Percentiles rank a stretch among this genome's conserved stretches.
Evolutionary conservation across 257 asterid genomes (phyloP).

Genomic region (Echites panduratus): DNA sequence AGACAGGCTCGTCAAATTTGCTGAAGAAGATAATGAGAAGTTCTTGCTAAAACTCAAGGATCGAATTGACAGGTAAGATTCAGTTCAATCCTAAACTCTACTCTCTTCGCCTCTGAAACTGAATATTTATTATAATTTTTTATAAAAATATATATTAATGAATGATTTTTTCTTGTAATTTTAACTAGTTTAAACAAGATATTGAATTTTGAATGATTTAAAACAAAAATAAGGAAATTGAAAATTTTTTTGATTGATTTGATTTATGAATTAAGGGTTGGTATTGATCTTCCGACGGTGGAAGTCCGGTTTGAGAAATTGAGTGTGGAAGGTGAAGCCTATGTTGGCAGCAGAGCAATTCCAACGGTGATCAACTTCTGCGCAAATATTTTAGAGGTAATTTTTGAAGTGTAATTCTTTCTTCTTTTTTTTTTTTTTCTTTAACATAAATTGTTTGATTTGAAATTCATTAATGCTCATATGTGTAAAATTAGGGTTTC

Average conservation of each 20-base stretch:
- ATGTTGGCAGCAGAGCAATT: constrained; percentile 77
- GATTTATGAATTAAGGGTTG: constrained; percentile 42
- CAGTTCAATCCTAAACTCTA: no score
- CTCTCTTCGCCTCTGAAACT: no score
- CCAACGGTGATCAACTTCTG: constrained; percentile 70
- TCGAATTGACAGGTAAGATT: constrained; percentile 35
- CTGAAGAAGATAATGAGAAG: constrained; percentile 33
- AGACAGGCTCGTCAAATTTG: constrained; percentile 27
- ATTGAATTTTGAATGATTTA: no score
- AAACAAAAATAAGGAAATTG: no score
- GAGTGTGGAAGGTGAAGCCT: constrained; percentile 72
- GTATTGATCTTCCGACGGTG: constrained; percentile 65
- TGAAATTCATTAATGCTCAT: not conserved
- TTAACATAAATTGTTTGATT: not conserved
- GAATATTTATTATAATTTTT: no score
- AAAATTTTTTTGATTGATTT: not conserved
- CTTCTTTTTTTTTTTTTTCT: no score
- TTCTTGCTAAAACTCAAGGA: constrained; percentile 39
- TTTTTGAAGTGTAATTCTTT: no score
- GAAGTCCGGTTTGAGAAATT: constrained; percentile 81
- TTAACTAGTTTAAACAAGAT: no score
- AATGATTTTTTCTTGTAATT: no score
- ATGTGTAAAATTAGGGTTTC: constrained; percentile 60
- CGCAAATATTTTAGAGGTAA: constrained; percentile 72
- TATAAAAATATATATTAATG: no score